These are phyloP conservation scores for Fusarium brevicatenulatum DNA, from an alignment of 2,329 filamentous ascomycete species.

Conservation along the genomic window DNA sequence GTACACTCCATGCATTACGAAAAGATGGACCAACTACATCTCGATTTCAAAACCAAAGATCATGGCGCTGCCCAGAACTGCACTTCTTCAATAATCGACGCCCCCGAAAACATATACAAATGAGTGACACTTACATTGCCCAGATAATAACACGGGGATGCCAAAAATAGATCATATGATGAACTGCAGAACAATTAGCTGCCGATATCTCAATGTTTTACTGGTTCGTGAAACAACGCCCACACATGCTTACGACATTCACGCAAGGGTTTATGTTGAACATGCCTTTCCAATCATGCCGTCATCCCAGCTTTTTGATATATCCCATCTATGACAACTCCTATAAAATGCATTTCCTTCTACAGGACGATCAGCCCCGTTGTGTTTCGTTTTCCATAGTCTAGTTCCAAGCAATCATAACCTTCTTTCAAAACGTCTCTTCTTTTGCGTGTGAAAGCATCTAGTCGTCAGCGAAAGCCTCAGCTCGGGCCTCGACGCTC, in stretches of 20 bases:
- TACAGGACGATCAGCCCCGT: slow-evolving; percentile 1
- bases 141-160: background rate
- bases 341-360: slow-evolving; percentile 31
- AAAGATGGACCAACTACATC: background rate
- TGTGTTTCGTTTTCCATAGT: slow-evolving; percentile 22
- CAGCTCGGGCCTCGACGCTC: slow-evolving; percentile 53
- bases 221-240: background rate
- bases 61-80: background rate
- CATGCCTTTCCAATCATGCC: slow-evolving; percentile 1
- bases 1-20: slow-evolving; percentile 2
- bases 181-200: background rate
- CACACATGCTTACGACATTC: background rate
- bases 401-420: slow-evolving; percentile 27
- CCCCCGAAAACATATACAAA: background rate
- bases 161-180: background rate
- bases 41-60: background rate
- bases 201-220: background rate
- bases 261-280: background rate
- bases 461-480: slow-evolving; percentile 55
- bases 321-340: slow-evolving; percentile 38
- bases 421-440: background rate
- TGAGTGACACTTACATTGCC: background rate
- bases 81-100: background rate
- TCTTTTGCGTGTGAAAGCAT: background rate
- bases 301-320: slow-evolving; percentile 22